Conservation (phyloP, 306 rosid species). For the Fragaria ananassa region DNA sequence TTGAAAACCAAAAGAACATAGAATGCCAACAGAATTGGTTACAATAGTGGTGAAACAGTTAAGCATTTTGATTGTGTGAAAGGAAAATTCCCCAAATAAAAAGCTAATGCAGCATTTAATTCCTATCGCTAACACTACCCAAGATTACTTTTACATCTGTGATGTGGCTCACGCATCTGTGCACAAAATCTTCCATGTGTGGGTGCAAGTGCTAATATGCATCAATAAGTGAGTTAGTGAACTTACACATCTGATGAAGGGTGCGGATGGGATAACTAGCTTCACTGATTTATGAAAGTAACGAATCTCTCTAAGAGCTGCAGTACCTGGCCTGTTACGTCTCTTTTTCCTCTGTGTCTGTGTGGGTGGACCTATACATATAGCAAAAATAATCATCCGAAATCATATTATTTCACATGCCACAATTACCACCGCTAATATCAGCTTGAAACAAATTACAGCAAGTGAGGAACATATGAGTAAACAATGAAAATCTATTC, state of each 20-base stretch:
- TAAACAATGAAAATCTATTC: not conserved
- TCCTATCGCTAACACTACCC: not conserved
- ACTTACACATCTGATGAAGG: constrained; percentile 71
- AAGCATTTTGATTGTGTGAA: not conserved
- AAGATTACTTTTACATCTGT: not conserved
- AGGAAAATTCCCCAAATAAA: not conserved
- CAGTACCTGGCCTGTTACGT: constrained; percentile 54
- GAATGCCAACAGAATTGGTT: not conserved
- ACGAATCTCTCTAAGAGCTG: constrained; percentile 76
- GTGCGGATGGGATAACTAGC: constrained; percentile 61
- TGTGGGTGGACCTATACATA: constrained; percentile 27
- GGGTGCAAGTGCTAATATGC: not conserved
- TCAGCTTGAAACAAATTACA: constrained; percentile 1
- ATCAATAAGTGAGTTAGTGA: not conserved
- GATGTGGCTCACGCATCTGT: not conserved
- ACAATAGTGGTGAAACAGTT: not conserved
- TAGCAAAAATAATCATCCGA: constrained; percentile 1
- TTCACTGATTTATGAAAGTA: constrained; percentile 41
- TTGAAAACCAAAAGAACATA: constrained; percentile 3
- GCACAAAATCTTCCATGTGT: not conserved
- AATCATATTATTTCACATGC: constrained; percentile 5
- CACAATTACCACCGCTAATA: constrained; percentile 6
- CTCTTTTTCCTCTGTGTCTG: constrained; percentile 34
- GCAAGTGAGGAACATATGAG: not conserved
- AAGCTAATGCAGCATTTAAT: not conserved